Evolutionary conservation across 192 early-diverging fungal genomes (phyloP).

Genomic region (Linnemannia zychae): DNA sequence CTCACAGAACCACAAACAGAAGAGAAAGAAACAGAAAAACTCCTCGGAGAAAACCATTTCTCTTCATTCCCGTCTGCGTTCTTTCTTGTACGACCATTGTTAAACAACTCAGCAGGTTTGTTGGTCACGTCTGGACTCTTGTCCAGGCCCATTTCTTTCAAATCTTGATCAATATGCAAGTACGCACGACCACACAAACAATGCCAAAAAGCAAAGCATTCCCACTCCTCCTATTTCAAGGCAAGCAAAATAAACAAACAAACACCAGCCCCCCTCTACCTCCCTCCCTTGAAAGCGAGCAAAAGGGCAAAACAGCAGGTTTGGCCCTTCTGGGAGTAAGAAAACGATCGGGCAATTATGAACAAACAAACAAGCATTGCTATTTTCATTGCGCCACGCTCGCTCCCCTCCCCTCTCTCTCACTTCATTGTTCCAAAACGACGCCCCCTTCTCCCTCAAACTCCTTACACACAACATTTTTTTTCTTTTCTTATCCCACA

Average conservation of each 20-base stretch:
- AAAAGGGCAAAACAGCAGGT: background rate
- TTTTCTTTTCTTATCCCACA: too few relatives aligned
- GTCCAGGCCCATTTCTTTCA: background rate
- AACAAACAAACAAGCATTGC: too few relatives aligned
- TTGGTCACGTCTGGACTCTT: background rate
- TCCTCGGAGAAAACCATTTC: background rate
- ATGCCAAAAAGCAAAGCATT: background rate
- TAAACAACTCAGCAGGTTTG: background rate
- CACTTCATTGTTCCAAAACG: too few relatives aligned
- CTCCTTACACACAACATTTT: too few relatives aligned
- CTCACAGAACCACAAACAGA: background rate
- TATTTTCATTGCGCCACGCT: too few relatives aligned
- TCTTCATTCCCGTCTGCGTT: background rate
- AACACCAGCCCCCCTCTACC: background rate
- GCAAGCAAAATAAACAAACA: slow-evolving; percentile 1
- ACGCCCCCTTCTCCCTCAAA: too few relatives aligned
- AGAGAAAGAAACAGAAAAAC: background rate
- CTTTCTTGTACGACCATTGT: background rate
- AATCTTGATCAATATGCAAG: background rate
- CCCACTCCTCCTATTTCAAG: too few relatives aligned
- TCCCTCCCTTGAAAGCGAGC: background rate
- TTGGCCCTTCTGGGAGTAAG: background rate
- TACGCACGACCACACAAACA: background rate
- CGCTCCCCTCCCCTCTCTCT: too few relatives aligned
- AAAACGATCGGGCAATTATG: too few relatives aligned